phyloP scores from a whole-genome alignment of 495 filamentous ascomycete genomes.

The Stereocaulon alpinum region DNA sequence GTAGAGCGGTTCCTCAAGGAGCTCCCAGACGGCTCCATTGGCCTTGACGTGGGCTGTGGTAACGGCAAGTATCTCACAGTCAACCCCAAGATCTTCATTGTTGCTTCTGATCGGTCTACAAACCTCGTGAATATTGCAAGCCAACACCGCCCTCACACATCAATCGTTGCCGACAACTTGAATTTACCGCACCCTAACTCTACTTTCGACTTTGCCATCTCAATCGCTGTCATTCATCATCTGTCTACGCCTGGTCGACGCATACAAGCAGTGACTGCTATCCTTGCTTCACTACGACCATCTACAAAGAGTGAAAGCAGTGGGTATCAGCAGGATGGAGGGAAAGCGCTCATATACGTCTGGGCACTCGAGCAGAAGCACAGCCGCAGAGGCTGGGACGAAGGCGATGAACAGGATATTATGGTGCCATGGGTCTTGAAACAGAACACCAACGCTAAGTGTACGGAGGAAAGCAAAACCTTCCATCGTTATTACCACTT shows the following conservation, averaged over 20 bases:
- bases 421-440: slow-evolving; percentile 93
- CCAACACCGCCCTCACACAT: slow-evolving; percentile 49
- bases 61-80: slow-evolving; percentile 92
- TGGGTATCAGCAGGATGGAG: neutral
- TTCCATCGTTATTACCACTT: slow-evolving; percentile 94
- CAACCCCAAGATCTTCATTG: slow-evolving; percentile 66
- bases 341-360: slow-evolving; percentile 76
- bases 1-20: slow-evolving; percentile 66
- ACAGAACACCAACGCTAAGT: slow-evolving; percentile 19
- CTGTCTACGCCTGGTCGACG: slow-evolving; percentile 73
- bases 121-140: slow-evolving; percentile 67
- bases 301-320: neutral
- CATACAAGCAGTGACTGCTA: slow-evolving; percentile 57
- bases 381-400: slow-evolving; percentile 87
- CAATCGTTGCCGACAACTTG: slow-evolving; percentile 62
- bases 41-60: slow-evolving; percentile 81
- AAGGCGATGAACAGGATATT: slow-evolving; percentile 77
- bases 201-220: slow-evolving; percentile 85
- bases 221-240: slow-evolving; percentile 91
- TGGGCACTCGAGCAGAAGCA: slow-evolving; percentile 91
- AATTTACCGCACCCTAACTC: slow-evolving; percentile 56
- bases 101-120: slow-evolving; percentile 76
- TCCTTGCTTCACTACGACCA: slow-evolving; percentile 56
- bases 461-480: slow-evolving; percentile 35
- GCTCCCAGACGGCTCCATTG: slow-evolving; percentile 63